phyloP scores from a whole-genome alignment of 2,329 filamentous ascomycete species.

The Colletotrichum navitas region DNA sequence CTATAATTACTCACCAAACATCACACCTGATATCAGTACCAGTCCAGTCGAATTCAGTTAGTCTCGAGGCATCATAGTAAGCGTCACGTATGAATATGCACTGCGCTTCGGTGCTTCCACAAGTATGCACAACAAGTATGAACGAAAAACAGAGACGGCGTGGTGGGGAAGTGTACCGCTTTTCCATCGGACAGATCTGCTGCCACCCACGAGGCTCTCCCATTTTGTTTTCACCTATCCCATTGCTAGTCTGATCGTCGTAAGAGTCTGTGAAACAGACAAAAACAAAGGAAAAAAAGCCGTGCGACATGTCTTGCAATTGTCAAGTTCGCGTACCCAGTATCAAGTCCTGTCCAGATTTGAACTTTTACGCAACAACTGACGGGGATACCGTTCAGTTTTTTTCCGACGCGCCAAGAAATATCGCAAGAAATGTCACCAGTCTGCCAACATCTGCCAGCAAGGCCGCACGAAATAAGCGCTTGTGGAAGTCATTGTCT shows the following conservation, averaged over 20 bases:
- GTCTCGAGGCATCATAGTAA: neutral
- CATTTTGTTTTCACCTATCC: slow-evolving; percentile 50
- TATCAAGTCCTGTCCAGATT: slow-evolving; percentile 59
- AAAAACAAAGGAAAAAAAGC: slow-evolving; percentile 56
- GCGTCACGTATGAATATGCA: slow-evolving; percentile 4
- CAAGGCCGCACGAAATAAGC: slow-evolving; percentile 40
- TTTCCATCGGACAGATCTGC: slow-evolving; percentile 54
- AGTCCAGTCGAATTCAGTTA: no score
- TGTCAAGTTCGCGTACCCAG: slow-evolving; percentile 54
- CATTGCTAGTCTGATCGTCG: slow-evolving; percentile 45
- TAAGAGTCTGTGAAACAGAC: slow-evolving; percentile 51
- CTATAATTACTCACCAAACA: no score
- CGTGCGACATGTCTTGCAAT: slow-evolving; percentile 49
- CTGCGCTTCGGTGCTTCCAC: neutral
- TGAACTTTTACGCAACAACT: slow-evolving; percentile 57
- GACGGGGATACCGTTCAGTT: slow-evolving; percentile 53
- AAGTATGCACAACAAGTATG: neutral
- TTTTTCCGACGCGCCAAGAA: slow-evolving; percentile 51
- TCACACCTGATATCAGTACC: no score
- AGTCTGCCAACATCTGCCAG: slow-evolving; percentile 43
- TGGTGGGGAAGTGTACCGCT: slow-evolving; percentile 46
- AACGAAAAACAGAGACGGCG: slow-evolving; percentile 34
- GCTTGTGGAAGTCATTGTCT: slow-evolving; percentile 40
- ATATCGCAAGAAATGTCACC: slow-evolving; percentile 51
- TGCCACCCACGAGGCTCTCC: slow-evolving; percentile 52